Evolutionary conservation across 768 basidiomycete species (phyloP).

Genomic region (Termitomyces sp.): DNA sequence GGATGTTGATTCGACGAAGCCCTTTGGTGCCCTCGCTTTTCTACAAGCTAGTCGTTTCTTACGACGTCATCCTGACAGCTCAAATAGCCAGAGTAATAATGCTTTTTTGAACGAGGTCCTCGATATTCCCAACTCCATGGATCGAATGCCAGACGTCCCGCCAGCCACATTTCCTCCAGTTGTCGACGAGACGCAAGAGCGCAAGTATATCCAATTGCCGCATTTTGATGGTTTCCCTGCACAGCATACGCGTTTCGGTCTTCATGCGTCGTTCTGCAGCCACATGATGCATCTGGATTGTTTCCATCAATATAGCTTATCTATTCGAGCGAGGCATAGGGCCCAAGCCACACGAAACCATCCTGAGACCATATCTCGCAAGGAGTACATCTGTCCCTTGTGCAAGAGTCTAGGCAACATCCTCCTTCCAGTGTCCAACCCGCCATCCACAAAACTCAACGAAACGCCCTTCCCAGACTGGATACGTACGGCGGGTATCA

Average conservation of each 20-base stretch:
- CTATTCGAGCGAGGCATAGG: slow-evolving; percentile 82
- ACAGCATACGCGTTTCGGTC: slow-evolving; percentile 73
- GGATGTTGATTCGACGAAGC: slow-evolving; percentile 62
- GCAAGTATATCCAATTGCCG: slow-evolving; percentile 31
- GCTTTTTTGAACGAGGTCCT: slow-evolving; percentile 71
- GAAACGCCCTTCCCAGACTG: slow-evolving; percentile 74
- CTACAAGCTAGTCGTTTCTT: slow-evolving; percentile 86
- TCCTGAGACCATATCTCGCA: slow-evolving; percentile 89
- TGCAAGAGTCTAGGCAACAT: slow-evolving; percentile 97
- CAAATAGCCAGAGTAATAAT: slow-evolving; percentile 41
- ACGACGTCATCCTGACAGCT: slow-evolving; percentile 68
- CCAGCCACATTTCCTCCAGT: slow-evolving; percentile 42
- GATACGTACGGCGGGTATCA: slow-evolving; percentile 86
- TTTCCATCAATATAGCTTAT: slow-evolving; percentile 84
- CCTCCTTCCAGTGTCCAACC: slow-evolving; percentile 73
- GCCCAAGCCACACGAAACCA: slow-evolving; percentile 89
- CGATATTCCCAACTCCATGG: slow-evolving; percentile 56
- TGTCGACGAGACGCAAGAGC: slow-evolving; percentile 42
- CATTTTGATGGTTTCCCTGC: slow-evolving; percentile 74
- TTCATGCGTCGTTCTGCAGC: slow-evolving; percentile 84
- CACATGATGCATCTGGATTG: slow-evolving; percentile 98
- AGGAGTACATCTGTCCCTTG: slow-evolving; percentile 93
- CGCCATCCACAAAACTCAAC: slow-evolving; percentile 45
- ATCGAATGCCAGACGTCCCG: slow-evolving; percentile 34
- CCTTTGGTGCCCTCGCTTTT: slow-evolving; percentile 84